phyloP scores from a whole-genome alignment of 1,139 yeast species.

The Debaryomyces sp. region DNA sequence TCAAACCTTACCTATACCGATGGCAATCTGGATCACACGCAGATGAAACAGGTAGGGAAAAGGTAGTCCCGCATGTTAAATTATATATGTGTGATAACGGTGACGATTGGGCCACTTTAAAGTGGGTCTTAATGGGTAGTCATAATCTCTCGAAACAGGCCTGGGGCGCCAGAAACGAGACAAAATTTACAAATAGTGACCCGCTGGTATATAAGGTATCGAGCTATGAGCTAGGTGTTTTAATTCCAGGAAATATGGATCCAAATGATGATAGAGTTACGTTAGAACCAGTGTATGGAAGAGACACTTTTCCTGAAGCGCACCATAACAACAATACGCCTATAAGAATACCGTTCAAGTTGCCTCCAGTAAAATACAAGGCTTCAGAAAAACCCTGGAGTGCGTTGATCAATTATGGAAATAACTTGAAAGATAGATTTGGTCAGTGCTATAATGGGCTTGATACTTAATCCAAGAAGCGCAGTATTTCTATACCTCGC shows the following conservation, averaged over 20 bases:
- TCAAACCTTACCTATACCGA: slow-evolving; percentile 35
- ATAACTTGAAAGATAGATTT: slow-evolving; percentile 19
- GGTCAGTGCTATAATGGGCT: slow-evolving; percentile 21
- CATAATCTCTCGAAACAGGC: slow-evolving; percentile 69
- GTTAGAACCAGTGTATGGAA: slow-evolving; percentile 41
- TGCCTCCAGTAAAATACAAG: slow-evolving; percentile 50
- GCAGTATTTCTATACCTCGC: neutral
- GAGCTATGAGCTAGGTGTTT: slow-evolving; percentile 62
- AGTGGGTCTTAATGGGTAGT: slow-evolving; percentile 69
- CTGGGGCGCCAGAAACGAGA: slow-evolving; percentile 57
- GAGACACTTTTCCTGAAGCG: slow-evolving; percentile 28
- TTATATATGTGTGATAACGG: slow-evolving; percentile 46
- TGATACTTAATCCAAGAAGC: neutral
- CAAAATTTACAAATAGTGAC: slow-evolving; percentile 17
- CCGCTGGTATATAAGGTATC: slow-evolving; percentile 28
- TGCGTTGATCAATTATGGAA: slow-evolving; percentile 23
- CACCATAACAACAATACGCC: slow-evolving; percentile 24
- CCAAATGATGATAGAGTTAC: slow-evolving; percentile 16
- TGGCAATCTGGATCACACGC: slow-evolving; percentile 28
- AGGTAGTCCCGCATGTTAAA: slow-evolving; percentile 44
- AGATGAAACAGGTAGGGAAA: slow-evolving; percentile 32
- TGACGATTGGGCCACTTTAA: slow-evolving; percentile 50
- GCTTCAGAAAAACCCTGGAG: slow-evolving; percentile 55
- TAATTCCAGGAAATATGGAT: slow-evolving; percentile 32
- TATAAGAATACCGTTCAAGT: slow-evolving; percentile 54